phyloP scores from a whole-genome alignment of 148 eudicot genomes.

The Hydrangea macrophylla region DNA sequence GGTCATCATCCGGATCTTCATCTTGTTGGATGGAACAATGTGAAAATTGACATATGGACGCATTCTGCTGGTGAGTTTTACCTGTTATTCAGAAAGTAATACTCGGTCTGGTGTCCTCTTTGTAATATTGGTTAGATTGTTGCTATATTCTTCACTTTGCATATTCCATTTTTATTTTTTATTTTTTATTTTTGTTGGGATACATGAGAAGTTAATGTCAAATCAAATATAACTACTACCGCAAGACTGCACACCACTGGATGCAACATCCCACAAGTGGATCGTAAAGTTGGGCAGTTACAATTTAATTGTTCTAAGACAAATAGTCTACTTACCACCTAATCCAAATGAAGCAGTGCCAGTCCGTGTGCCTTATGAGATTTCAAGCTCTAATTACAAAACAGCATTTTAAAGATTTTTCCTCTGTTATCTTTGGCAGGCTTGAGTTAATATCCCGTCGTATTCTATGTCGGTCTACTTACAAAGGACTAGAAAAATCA shows the following conservation, averaged over 20 bases:
- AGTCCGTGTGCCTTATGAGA: not conserved
- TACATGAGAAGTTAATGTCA: not conserved
- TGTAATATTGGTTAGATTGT: not conserved
- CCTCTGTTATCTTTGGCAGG: not conserved
- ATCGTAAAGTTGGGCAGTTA: not conserved
- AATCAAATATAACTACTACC: not conserved
- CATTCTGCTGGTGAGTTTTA: conserved; percentile 75
- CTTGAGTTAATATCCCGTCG: no score
- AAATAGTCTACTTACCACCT: not conserved
- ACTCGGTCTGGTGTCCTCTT: not conserved
- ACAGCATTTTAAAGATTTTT: not conserved
- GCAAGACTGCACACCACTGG: not conserved
- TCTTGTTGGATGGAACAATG: conserved; percentile 90
- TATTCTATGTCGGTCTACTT: no score
- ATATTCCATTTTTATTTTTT: not conserved
- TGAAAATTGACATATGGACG: conserved; percentile 83
- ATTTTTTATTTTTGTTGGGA: no score
- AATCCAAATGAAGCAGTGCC: not conserved
- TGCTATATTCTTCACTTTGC: not conserved
- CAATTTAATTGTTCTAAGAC: not conserved
- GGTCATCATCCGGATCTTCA: conserved; percentile 99
- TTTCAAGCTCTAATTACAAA: not conserved
- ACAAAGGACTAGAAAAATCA: no score
- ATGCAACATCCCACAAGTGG: not conserved
- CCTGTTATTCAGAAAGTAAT: not conserved